Conservation (phyloP, 768 basidiomycete genomes). For the Mrakia gelida region DNA sequence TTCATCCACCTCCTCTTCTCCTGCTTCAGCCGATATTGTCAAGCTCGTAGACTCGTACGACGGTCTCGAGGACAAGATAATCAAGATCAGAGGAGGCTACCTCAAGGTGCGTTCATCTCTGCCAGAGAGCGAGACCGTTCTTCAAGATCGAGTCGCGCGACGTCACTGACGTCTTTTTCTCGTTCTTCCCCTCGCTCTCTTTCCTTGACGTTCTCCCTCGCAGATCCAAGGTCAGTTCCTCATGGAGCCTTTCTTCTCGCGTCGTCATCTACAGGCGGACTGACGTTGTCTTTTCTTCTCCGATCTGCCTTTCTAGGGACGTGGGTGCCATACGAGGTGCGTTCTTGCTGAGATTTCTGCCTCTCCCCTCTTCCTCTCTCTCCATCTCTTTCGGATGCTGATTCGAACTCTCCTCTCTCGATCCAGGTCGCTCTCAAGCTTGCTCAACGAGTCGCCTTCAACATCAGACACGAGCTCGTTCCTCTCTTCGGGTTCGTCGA, state of each 20-base stretch:
- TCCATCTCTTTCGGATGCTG: too few relatives aligned
- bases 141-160: neutral
- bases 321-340: constrained; percentile 84
- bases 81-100: constrained; percentile 48
- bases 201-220: too few relatives aligned
- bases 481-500: constrained; percentile 75
- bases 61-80: constrained; percentile 69
- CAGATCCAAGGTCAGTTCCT: constrained; percentile 61
- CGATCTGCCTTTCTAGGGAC: constrained; percentile 46
- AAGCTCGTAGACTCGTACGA: constrained; percentile 90
- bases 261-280: neutral
- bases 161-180: neutral
- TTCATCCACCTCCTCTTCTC: neutral
- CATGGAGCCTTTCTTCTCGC: neutral
- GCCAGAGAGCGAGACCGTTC: too few relatives aligned
- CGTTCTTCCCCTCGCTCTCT: neutral
- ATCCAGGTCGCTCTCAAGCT: constrained; percentile 31
- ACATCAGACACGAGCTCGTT: constrained; percentile 75
- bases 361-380: too few relatives aligned
- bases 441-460: constrained; percentile 69
- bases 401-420: neutral
- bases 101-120: constrained; percentile 52
- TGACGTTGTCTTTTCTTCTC: neutral
- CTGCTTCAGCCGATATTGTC: constrained; percentile 66
- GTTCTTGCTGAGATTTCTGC: too few relatives aligned